Evolutionary conservation across 495 filamentous ascomycete species (phyloP).

Genomic region (Aspergillus saccharolyticus): DNA sequence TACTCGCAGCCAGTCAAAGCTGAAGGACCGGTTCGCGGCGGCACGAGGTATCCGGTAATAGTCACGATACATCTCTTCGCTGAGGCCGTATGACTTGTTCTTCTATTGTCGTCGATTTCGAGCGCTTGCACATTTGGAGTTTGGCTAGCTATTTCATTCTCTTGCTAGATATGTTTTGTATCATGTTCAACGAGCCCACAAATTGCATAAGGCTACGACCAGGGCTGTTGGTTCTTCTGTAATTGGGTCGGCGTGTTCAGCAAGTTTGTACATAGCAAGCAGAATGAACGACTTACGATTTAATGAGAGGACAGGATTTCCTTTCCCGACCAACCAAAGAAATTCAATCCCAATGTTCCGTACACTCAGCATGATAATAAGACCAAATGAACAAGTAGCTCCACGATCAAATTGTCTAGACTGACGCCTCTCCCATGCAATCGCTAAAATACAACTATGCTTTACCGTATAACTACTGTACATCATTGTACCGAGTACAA

Average conservation of each 20-base stretch:
- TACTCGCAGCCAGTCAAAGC: conserved; percentile 39
- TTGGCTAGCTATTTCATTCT: neutral
- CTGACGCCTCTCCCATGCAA: neutral
- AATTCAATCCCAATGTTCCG: too few species aligned
- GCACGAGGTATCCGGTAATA: neutral
- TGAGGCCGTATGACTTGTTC: neutral
- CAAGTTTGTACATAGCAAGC: conserved; percentile 7
- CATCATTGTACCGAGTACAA: neutral
- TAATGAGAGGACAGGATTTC: neutral
- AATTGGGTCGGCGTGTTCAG: neutral
- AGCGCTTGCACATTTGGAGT: conserved; percentile 6
- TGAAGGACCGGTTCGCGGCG: neutral
- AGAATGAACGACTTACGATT: conserved; percentile 16
- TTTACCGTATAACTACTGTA: neutral
- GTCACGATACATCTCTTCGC: neutral
- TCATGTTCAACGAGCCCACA: neutral
- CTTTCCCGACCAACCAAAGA: too few species aligned
- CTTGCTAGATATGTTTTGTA: neutral
- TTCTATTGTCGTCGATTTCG: too few species aligned
- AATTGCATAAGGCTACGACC: too few species aligned
- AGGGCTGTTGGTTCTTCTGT: neutral
- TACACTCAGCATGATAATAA: too few species aligned
- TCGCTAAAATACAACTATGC: neutral
- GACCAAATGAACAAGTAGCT: too few species aligned
- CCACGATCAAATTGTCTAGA: too few species aligned